Percentiles rank a stretch among this genome's conserved stretches.
phyloP scores from a whole-genome alignment of 257 asterid genomes.

The Capsicum rhomboideum region DNA sequence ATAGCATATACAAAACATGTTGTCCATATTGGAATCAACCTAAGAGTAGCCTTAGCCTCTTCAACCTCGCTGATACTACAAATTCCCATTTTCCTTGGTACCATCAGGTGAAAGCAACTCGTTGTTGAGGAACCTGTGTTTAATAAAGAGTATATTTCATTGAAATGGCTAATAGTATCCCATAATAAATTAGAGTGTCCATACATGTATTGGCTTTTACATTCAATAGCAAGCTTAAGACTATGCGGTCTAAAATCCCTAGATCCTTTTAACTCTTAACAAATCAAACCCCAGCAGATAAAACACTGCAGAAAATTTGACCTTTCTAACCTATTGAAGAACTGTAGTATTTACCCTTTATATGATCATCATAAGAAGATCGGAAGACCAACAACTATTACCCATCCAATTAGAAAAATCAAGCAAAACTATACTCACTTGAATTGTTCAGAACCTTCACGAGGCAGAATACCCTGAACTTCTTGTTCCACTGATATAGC shows the following conservation, averaged over 20 bases:
- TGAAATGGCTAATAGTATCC: neutral
- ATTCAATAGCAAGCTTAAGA: neutral
- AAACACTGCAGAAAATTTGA: neutral
- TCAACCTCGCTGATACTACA: constrained; percentile 27
- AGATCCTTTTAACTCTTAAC: neutral
- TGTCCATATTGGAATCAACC: constrained; percentile 51
- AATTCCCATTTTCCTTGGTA: constrained; percentile 17
- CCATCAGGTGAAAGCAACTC: constrained; percentile 35
- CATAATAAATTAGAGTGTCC: neutral
- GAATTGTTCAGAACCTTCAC: constrained; percentile 22
- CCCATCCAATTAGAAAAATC: neutral
- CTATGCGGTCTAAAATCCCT: neutral
- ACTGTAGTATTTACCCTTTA: neutral
- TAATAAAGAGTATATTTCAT: neutral
- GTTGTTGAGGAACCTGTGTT: constrained; percentile 43
- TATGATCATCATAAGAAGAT: neutral
- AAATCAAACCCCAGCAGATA: neutral
- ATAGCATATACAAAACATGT: constrained; percentile 48
- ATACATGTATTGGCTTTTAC: neutral
- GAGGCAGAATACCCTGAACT: constrained; percentile 5
- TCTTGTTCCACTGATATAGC: constrained; percentile 10
- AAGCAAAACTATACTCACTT: constrained; percentile 9
- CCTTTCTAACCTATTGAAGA: neutral
- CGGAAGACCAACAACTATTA: neutral
- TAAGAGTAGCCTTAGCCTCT: constrained; percentile 39